Evolutionary conservation across 2,329 filamentous ascomycete species (phyloP).

Genomic region (Acrodontium crateriforme): DNA sequence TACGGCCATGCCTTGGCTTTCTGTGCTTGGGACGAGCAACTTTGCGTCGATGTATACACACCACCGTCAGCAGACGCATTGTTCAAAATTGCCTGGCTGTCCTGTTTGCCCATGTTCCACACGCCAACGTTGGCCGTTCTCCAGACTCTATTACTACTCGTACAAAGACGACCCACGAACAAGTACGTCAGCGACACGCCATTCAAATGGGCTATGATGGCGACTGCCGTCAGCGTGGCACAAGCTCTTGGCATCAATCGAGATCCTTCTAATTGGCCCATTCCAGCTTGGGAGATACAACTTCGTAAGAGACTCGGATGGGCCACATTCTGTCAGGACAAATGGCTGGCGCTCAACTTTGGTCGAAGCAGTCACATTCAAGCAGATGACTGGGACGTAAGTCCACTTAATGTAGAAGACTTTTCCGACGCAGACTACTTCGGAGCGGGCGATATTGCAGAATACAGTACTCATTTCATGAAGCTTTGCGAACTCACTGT

Average conservation of each 20-base stretch:
- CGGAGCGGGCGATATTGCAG: no score
- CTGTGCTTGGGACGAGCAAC: slow-evolving; percentile 29
- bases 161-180: slow-evolving; percentile 21
- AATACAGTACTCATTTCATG: no score
- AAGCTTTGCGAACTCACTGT: slow-evolving; percentile 38
- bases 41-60: slow-evolving; percentile 22
- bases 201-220: slow-evolving; percentile 22
- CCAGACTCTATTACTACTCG: slow-evolving; percentile 20
- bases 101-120: slow-evolving; percentile 17
- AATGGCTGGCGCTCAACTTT: slow-evolving; percentile 45
- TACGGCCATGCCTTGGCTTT: slow-evolving; percentile 33
- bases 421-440: slow-evolving; percentile 21
- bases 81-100: slow-evolving; percentile 20
- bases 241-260: slow-evolving; percentile 47
- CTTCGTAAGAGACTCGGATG: slow-evolving; percentile 48
- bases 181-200: slow-evolving; percentile 22
- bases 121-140: slow-evolving; percentile 19
- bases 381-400: slow-evolving; percentile 42
- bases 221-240: slow-evolving; percentile 35
- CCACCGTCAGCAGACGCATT: slow-evolving; percentile 20
- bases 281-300: slow-evolving; percentile 49
- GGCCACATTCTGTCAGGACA: slow-evolving; percentile 53
- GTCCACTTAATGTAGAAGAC: slow-evolving; percentile 30
- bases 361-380: slow-evolving; percentile 44
- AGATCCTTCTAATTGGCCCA: slow-evolving; percentile 48